These are phyloP conservation scores for Pyrus pyrifolia DNA, from an alignment of 306 rosid species.

Conservation along the genomic window DNA sequence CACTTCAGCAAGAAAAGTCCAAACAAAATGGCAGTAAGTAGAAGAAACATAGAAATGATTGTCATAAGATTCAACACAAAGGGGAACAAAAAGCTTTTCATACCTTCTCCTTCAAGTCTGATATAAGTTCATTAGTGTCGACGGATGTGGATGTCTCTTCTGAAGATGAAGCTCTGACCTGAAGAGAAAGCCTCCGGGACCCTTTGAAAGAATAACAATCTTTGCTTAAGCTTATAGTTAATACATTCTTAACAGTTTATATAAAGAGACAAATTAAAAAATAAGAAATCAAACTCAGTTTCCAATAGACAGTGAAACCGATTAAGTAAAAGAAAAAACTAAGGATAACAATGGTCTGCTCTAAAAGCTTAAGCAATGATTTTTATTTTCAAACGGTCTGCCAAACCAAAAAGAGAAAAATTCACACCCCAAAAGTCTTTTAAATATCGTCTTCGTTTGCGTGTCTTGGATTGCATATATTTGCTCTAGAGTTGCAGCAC, in stretches of 20 bases:
- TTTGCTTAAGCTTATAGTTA: not conserved
- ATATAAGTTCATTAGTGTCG: constrained; percentile 58
- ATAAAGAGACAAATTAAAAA: not conserved
- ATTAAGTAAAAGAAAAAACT: not conserved
- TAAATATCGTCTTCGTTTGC: not conserved
- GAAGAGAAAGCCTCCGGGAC: constrained; percentile 46
- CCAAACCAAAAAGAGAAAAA: not conserved
- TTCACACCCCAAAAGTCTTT: not conserved
- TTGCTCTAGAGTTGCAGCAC: not conserved
- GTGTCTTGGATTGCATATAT: not conserved
- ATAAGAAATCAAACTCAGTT: not conserved
- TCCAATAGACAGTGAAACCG: not conserved
- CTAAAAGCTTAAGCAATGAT: not conserved
- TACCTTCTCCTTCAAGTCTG: constrained; percentile 95
- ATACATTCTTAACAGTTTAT: not conserved
- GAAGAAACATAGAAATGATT: not conserved
- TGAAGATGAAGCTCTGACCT: constrained; percentile 68
- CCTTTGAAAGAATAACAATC: constrained; percentile 28
- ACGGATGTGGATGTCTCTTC: constrained; percentile 71
- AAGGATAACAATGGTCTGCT: not conserved
- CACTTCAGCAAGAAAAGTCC: not conserved
- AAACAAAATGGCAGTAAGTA: not conserved
- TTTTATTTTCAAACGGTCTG: not conserved
- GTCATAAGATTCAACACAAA: not conserved
- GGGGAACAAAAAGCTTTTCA: constrained; percentile 9